These are phyloP conservation scores for Amniculicola lignicola DNA, from an alignment of 495 filamentous ascomycete species.

Conservation along the genomic window DNA sequence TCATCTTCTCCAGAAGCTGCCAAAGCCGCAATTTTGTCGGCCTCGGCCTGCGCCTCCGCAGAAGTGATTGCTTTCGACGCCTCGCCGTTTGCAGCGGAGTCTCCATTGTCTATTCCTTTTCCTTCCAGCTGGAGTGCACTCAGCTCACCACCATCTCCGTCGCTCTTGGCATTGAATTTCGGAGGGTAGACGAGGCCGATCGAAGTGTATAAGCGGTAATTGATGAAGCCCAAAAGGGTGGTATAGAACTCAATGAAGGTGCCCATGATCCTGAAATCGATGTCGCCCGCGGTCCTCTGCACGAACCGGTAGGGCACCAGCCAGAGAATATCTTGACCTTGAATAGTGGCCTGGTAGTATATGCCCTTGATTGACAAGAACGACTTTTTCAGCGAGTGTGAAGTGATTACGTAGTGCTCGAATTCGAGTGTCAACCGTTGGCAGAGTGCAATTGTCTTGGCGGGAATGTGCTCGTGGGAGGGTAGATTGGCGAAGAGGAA, in stretches of 20 bases:
- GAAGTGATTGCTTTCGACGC: conserved; percentile 7
- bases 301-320: conserved; percentile 96
- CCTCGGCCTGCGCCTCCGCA: conserved; percentile 39
- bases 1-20: conserved; percentile 43
- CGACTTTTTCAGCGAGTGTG: conserved; percentile 85
- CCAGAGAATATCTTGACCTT: conserved; percentile 98
- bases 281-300: conserved; percentile 83
- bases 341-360: conserved; percentile 97
- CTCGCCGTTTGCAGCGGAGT: conserved; percentile 34
- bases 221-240: conserved; percentile 90
- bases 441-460: conserved; percentile 90
- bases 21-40: conserved; percentile 39
- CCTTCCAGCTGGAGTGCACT: conserved; percentile 87
- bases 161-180: conserved; percentile 81
- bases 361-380: conserved; percentile 99
- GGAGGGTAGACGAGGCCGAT: conserved; percentile 91
- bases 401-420: conserved; percentile 91
- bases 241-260: conserved; percentile 99
- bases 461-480: conserved; percentile 76
- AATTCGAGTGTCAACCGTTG: conserved; percentile 90
- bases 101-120: conserved; percentile 48
- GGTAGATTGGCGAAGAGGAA: conserved; percentile 98
- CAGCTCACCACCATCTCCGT: conserved; percentile 85
- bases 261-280: conserved; percentile 98
- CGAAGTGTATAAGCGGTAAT: conserved; percentile 87